phyloP scores from a whole-genome alignment of 169 alveolate genomes.

The Cryptosporidium bovis region DNA sequence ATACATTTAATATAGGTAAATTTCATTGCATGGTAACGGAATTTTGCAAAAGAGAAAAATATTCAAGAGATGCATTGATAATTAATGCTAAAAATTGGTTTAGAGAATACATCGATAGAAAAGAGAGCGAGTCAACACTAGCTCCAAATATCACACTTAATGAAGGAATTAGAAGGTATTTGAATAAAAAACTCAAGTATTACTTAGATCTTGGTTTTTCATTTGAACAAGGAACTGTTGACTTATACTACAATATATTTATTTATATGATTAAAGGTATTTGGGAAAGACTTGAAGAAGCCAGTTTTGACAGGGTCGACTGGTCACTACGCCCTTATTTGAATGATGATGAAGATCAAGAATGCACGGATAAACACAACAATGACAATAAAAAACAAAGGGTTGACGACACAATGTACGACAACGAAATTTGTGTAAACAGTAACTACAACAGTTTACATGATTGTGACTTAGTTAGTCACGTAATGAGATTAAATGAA shows the following conservation, averaged over 20 bases:
- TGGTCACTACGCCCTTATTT: constrained; percentile 23
- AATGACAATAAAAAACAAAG: no score
- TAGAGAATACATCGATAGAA: constrained; percentile 1
- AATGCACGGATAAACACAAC: no score
- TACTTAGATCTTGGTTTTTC: constrained; percentile 18
- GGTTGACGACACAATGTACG: no score
- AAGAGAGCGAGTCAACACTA: background rate
- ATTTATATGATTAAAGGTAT: constrained; percentile 10
- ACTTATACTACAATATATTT: constrained; percentile 1
- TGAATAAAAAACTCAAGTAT: constrained; percentile 1
- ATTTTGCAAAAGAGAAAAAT: constrained; percentile 39
- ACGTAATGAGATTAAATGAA: constrained; percentile 15
- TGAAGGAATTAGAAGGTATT: constrained; percentile 1
- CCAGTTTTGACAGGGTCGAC: constrained; percentile 65
- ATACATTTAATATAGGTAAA: constrained; percentile 57
- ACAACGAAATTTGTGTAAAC: no score
- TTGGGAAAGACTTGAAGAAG: constrained; percentile 46
- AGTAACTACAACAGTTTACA: background rate
- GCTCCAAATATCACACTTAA: background rate
- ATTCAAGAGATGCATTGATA: constrained; percentile 36
- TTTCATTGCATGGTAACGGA: constrained; percentile 57
- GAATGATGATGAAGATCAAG: background rate
- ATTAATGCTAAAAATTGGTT: constrained; percentile 63
- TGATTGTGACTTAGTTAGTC: constrained; percentile 1
- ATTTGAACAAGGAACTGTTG: background rate